These are phyloP conservation scores for Corrigiola litoralis DNA, from an alignment of 179 eudicot genomes.

Conservation along the genomic window DNA sequence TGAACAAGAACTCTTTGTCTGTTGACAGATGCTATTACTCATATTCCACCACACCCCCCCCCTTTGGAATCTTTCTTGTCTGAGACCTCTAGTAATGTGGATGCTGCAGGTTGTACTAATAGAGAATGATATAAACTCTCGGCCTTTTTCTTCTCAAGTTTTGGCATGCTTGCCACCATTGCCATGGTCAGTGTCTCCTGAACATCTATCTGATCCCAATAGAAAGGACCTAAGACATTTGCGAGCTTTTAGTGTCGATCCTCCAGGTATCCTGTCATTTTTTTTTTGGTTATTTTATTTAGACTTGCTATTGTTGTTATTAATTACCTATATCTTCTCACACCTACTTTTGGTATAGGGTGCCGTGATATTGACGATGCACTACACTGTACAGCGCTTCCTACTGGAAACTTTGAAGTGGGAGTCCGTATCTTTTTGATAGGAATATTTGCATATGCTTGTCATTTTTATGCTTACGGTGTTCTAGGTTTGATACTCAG, in stretches of 20 bases:
- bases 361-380: conserved; percentile 99
- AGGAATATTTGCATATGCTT: not conserved
- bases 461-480: not conserved
- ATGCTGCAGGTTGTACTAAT: conserved; percentile 82
- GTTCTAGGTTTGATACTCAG: not conserved
- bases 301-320: not conserved
- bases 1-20: not conserved
- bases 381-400: conserved; percentile 79
- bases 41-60: not conserved
- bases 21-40: conserved; percentile 10
- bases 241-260: conserved; percentile 93
- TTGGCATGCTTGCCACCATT: conserved; percentile 93
- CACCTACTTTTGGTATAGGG: conserved; percentile 45
- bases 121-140: conserved; percentile 88
- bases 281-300: not conserved
- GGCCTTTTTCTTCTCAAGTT: conserved; percentile 91
- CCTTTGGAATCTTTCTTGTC: not conserved
- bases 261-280: conserved; percentile 58
- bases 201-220: conserved; percentile 72
- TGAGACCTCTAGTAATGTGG: conserved; percentile 13
- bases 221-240: conserved; percentile 90
- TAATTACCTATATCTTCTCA: conserved; percentile 8
- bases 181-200: conserved; percentile 88
- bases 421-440: conserved; percentile 96
- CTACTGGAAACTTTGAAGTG: conserved; percentile 86